A percentile compares a stretch with the other conserved stretches of the same genome.
Conservation (phyloP, 495 filamentous ascomycete genomes). For the Melanomma pulvis-pyrius region DNA sequence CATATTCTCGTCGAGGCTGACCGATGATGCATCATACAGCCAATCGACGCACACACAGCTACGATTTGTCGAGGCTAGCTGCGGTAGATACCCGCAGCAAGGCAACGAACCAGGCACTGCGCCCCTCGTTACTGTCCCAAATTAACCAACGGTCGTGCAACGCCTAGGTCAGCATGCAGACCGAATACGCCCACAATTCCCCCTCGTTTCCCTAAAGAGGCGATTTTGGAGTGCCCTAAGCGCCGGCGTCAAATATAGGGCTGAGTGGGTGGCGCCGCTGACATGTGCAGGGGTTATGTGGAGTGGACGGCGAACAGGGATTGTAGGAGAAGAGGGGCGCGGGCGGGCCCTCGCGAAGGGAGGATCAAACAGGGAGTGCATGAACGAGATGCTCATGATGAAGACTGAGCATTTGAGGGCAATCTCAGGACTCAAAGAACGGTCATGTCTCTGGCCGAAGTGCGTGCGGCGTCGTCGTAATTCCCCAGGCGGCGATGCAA, state of each 20-base stretch:
- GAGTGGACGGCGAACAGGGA: not conserved
- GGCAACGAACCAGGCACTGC: not conserved
- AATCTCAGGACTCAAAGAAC: not conserved
- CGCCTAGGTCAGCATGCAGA: not conserved
- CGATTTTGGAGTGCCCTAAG: not conserved
- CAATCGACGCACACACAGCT: not conserved
- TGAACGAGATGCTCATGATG: constrained; percentile 2
- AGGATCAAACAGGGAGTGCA: constrained; percentile 1
- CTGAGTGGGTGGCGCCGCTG: constrained; percentile 14
- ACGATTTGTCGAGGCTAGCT: not conserved
- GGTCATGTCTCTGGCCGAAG: not conserved
- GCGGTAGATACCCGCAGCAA: constrained; percentile 11
- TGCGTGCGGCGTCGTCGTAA: not conserved
- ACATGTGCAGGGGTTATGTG: not conserved
- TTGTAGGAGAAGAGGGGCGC: not conserved
- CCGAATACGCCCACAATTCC: not conserved
- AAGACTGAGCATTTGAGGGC: not conserved
- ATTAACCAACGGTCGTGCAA: not conserved
- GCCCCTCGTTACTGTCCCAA: not conserved
- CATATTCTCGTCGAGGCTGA: constrained; percentile 10
- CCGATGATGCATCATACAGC: not conserved
- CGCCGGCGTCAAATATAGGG: constrained; percentile 18
- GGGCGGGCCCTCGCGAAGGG: not conserved
- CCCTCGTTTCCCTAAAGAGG: not conserved
- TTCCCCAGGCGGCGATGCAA: not conserved